phyloP scores from a whole-genome alignment of 78 protist species.

The Dictyostelium brefeldianum region DNA sequence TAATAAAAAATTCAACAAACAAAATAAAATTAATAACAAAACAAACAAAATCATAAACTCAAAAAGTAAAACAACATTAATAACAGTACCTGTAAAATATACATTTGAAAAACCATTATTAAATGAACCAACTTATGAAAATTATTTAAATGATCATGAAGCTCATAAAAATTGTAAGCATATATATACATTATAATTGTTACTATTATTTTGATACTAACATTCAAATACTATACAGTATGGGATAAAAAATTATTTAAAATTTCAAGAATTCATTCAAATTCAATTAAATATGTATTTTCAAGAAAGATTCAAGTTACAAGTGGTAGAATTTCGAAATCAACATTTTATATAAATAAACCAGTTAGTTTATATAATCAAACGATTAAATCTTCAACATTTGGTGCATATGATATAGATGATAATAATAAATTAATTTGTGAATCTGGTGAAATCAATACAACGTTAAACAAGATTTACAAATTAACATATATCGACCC shows the following conservation, averaged over 20 bases:
- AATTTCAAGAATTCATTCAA: neutral
- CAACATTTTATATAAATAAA: neutral
- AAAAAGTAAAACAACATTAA: neutral
- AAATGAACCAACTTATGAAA: neutral
- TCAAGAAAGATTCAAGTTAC: too few species aligned
- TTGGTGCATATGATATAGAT: neutral
- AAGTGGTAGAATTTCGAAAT: neutral
- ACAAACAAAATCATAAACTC: neutral
- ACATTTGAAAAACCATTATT: neutral
- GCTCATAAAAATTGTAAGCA: neutral
- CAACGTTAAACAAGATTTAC: neutral
- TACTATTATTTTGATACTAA: too few species aligned
- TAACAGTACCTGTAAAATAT: neutral
- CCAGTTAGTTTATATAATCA: neutral
- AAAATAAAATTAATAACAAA: too few species aligned
- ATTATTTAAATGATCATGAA: neutral
- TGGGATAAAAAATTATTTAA: neutral
- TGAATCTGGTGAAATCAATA: neutral
- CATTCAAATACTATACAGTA: neutral
- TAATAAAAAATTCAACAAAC: neutral
- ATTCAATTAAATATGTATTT: too few species aligned
- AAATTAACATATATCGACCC: neutral
- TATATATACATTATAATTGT: neutral
- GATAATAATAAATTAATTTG: neutral
- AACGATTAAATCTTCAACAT: neutral